These are phyloP conservation scores for Neophaeococcomyces aloes DNA, from an alignment of 2,329 filamentous ascomycete genomes.

Conservation along the genomic window DNA sequence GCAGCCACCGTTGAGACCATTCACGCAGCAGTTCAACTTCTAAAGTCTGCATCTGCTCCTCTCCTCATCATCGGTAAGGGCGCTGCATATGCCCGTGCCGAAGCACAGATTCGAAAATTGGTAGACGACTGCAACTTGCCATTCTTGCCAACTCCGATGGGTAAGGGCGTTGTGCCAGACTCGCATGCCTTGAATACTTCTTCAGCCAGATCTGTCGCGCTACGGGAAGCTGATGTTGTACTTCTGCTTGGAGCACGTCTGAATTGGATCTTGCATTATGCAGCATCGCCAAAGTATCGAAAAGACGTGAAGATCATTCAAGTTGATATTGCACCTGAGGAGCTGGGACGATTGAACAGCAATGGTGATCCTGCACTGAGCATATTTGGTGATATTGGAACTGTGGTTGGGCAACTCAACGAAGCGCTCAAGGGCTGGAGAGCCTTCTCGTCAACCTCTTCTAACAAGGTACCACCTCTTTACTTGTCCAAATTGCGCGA, in stretches of 20 bases:
- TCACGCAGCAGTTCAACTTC: conserved; percentile 32
- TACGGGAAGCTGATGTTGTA: conserved; percentile 46
- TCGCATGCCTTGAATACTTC: conserved; percentile 44
- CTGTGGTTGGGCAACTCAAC: conserved; percentile 40
- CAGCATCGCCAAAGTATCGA: conserved; percentile 45
- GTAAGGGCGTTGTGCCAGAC: conserved; percentile 47
- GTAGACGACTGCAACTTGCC: conserved; percentile 41
- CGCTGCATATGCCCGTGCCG: conserved; percentile 44
- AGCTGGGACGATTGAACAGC: conserved; percentile 43
- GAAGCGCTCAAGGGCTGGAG: conserved; percentile 35
- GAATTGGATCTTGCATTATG: conserved; percentile 51
- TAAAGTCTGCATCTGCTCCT: conserved; percentile 41
- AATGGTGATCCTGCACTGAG: conserved; percentile 34
- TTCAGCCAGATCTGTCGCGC: conserved; percentile 43
- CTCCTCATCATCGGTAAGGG: conserved; percentile 48
- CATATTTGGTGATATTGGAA: conserved; percentile 42
- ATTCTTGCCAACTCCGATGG: conserved; percentile 50
- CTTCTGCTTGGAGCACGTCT: conserved; percentile 45
- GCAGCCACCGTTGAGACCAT: conserved; percentile 37
- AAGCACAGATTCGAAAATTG: conserved; percentile 35
- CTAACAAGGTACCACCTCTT: too few relatives aligned
- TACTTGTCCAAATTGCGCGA: conserved; percentile 20
- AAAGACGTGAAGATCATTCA: conserved; percentile 43
- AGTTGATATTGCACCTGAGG: conserved; percentile 44
- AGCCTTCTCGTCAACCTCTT: conserved; percentile 28